Percentiles rank a stretch among this genome's conserved stretches.
Conservation (phyloP, 192 early-diverging fungal species). For the Haplosporangium gracile region DNA sequence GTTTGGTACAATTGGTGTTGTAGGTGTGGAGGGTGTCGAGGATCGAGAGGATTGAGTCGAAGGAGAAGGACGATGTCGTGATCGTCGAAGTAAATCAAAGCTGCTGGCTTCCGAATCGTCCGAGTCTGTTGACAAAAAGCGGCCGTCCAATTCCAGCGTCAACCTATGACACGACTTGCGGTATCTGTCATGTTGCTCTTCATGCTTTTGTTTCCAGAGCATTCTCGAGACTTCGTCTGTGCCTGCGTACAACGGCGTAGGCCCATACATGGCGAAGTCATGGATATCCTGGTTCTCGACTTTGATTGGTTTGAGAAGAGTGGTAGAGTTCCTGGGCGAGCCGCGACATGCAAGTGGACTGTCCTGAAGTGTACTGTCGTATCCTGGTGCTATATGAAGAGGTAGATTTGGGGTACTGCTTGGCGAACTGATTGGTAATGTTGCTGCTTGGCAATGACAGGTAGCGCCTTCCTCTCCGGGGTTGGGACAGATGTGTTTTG, state of each 20-base stretch:
- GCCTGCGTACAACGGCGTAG: conserved; percentile 25
- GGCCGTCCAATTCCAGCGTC: conserved; percentile 25
- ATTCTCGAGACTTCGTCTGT: conserved; percentile 39
- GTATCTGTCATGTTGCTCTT: conserved; percentile 54
- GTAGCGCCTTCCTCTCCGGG: background rate
- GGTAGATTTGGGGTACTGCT: background rate
- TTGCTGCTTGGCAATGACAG: background rate
- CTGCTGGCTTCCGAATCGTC: conserved; percentile 26
- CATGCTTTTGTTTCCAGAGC: conserved; percentile 49
- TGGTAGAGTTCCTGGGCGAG: background rate
- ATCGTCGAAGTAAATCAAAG: conserved; percentile 1
- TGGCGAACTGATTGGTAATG: background rate
- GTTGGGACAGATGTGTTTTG: background rate
- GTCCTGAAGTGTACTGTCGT: background rate
- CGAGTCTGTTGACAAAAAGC: conserved; percentile 27
- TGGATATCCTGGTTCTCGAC: background rate
- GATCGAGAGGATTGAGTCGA: conserved; percentile 1
- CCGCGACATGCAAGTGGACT: background rate
- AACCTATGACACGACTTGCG: conserved; percentile 44
- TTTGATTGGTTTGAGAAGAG: background rate
- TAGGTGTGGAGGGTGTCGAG: background rate
- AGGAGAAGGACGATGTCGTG: background rate
- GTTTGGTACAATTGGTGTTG: background rate
- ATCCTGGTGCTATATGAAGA: background rate
- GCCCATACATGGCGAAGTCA: background rate